These are phyloP conservation scores for Mortierella polycephala DNA, from an alignment of 371 early-diverging fungal species.

Conservation along the genomic window DNA sequence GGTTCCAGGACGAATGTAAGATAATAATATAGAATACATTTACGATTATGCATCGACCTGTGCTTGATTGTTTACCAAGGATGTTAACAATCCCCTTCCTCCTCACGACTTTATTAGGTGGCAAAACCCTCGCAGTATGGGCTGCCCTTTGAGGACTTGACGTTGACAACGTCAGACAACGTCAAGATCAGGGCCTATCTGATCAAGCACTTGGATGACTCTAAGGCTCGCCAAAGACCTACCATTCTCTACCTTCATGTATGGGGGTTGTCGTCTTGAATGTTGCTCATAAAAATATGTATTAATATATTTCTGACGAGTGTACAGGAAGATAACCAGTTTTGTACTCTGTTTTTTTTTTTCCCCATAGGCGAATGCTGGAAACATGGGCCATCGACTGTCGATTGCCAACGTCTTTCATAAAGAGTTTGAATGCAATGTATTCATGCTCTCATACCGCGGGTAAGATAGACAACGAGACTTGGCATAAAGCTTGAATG, in stretches of 20 bases:
- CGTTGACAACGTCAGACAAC: slow-evolving; percentile 81
- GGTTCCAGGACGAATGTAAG: slow-evolving; percentile 77
- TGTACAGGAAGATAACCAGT: background rate
- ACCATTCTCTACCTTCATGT: slow-evolving; percentile 91
- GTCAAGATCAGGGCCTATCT: slow-evolving; percentile 84
- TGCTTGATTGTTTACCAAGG: background rate
- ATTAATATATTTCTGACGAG: background rate
- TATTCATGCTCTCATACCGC: slow-evolving; percentile 95
- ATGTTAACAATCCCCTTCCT: background rate
- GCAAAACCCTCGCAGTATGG: slow-evolving; percentile 78
- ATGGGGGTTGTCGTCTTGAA: slow-evolving; percentile 21
- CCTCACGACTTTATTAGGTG: slow-evolving; percentile 59
- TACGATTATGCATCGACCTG: background rate
- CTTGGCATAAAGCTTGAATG: background rate
- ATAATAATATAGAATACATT: background rate
- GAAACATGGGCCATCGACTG: slow-evolving; percentile 95
- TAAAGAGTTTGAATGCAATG: slow-evolving; percentile 75
- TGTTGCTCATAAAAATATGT: slow-evolving; percentile 2
- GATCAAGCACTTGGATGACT: slow-evolving; percentile 70
- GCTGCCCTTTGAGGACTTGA: slow-evolving; percentile 80
- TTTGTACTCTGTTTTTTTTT: background rate
- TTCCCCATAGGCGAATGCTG: slow-evolving; percentile 85
- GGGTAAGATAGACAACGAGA: slow-evolving; percentile 66
- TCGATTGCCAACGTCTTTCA: slow-evolving; percentile 86
- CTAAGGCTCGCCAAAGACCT: slow-evolving; percentile 66